Conservation (phyloP, 768 basidiomycete species). For the Phaffia australis region DNA sequence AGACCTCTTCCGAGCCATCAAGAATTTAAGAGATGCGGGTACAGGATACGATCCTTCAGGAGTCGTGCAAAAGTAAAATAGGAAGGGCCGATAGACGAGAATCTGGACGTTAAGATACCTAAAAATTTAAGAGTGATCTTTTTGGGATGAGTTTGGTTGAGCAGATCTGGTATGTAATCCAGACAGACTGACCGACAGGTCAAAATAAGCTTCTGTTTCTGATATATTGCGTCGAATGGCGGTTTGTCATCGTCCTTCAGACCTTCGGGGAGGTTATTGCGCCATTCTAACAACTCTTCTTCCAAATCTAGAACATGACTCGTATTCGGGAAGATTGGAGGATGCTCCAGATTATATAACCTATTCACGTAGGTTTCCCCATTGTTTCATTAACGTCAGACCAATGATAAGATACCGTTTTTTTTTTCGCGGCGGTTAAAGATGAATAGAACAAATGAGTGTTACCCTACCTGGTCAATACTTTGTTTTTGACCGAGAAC, state of each 20-base stretch:
- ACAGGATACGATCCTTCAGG: constrained; percentile 20
- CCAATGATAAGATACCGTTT: too few species aligned
- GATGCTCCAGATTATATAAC: too few species aligned
- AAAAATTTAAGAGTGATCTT: too few species aligned
- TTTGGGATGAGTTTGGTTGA: not conserved
- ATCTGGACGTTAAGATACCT: constrained; percentile 12
- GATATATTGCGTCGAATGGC: not conserved
- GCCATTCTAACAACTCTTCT: not conserved
- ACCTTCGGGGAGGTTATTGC: not conserved
- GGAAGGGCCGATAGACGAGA: constrained; percentile 9
- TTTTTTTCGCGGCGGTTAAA: too few species aligned
- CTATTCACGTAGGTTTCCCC: too few species aligned
- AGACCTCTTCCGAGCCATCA: constrained; percentile 17
- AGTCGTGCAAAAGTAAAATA: constrained; percentile 21
- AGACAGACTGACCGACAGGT: not conserved
- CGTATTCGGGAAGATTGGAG: too few species aligned
- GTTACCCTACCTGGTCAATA: too few species aligned
- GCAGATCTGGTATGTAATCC: not conserved
- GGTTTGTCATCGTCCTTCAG: not conserved
- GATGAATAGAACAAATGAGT: too few species aligned
- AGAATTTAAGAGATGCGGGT: constrained; percentile 22
- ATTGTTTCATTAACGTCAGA: too few species aligned
- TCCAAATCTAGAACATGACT: too few species aligned
- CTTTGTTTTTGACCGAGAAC: too few species aligned
- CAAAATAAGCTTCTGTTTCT: not conserved